These are phyloP conservation scores for Fraxinus albicans DNA, from an alignment of 305 asterid genomes.

Conservation along the genomic window DNA sequence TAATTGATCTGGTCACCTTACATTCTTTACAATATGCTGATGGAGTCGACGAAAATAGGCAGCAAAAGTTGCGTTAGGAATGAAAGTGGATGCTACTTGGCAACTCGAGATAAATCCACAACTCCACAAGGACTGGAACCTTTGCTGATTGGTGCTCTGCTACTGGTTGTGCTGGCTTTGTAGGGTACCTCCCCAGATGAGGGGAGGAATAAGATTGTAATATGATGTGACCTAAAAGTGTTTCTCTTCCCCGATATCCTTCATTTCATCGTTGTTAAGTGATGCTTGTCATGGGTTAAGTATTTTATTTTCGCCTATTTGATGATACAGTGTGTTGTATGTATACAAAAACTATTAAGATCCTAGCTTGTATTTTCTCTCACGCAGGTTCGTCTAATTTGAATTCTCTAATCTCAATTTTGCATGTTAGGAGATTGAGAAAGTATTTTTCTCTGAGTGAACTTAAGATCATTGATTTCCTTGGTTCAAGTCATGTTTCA, in stretches of 20 bases:
- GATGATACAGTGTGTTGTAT: neutral
- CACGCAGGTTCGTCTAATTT: neutral
- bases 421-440: neutral
- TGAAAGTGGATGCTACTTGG: slow-evolving; percentile 12
- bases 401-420: neutral
- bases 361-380: neutral
- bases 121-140: neutral
- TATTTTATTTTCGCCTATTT: neutral
- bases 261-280: neutral
- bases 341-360: neutral
- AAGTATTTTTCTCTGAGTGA: neutral
- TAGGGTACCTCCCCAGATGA: neutral
- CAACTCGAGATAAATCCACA: neutral
- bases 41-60: slow-evolving; percentile 13
- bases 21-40: slow-evolving; percentile 14
- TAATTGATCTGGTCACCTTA: slow-evolving; percentile 13
- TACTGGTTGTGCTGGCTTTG: neutral
- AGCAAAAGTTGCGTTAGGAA: slow-evolving; percentile 16
- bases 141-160: neutral
- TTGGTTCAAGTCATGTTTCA: neutral
- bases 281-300: neutral
- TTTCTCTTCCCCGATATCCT: neutral
- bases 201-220: neutral
- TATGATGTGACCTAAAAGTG: neutral
- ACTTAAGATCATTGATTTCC: neutral